Base-by-base conservation (phyloP, 148 eudicot genomes). In the Cornus florida region DNA sequence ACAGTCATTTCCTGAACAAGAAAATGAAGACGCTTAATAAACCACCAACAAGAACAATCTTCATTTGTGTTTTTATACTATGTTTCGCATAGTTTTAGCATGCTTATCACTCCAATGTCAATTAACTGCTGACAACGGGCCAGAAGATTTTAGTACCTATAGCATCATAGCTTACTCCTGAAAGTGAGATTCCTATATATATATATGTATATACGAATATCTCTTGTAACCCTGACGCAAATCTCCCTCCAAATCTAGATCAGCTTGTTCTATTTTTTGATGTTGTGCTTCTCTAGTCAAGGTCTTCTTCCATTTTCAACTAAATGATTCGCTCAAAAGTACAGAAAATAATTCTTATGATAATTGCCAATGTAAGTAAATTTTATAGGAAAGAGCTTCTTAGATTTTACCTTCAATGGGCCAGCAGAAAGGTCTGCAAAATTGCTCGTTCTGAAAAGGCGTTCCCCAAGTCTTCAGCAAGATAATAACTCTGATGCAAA, bases 391-490 rank as follows among this genome's bases (percentile, higher is more conserved):
- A 62, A 43, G 38, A 57, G 50, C 38, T 28, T 20, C 66, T 62
- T 20, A 41, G 53, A 69, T 28, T 56, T 87, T 90, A 96, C 99
- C 95, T 96, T 96, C 71, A 96, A 59, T 13, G 90, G 78, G 72
- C 90, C 92, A 74, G 85, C 78, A 43, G 95, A 77, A 81, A 89
- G 70, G 88, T 85, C 71, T 82, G 88, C 81, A 90, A 78, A 75
- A 92, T 86, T 70, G 90, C 80, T 74, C 89, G 86, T 73, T 90
- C 97, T 59, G 97, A 89, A 81, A 92, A 92, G 75, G 97, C 97
- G 85, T 86, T 90, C 71, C 92, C 96, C 75, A 92, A 81, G 78
- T 92, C 96, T 84, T 90, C 91, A 23, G 96, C 96, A 79, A 90
- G 88, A 77, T 87, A 91, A 82, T 89, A 85, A 83, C 84, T 83